Percentiles rank a stretch among this genome's conserved stretches.
phyloP scores from a whole-genome alignment of 805 yeast genomes.

The Saccharomycopsis guyanensis region DNA sequence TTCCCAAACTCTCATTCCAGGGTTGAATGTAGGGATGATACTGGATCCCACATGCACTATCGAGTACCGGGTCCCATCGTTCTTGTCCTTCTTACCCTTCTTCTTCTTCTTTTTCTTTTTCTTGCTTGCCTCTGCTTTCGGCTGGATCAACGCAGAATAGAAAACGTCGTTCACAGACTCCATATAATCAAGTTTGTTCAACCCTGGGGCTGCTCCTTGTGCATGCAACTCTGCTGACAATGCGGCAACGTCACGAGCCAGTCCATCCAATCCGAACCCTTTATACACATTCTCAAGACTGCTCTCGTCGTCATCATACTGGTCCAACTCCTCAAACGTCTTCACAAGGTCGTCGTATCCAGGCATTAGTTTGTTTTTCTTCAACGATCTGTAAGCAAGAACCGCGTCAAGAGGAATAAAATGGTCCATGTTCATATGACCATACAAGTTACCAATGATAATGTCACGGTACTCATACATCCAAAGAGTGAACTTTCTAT shows the following conservation, averaged over 20 bases:
- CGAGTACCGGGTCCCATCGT: slow-evolving; percentile 42
- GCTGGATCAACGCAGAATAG: slow-evolving; percentile 5
- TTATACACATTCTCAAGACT: slow-evolving; percentile 25
- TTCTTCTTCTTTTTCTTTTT: slow-evolving; percentile 22
- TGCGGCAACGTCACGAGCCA: slow-evolving; percentile 25
- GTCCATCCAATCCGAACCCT: slow-evolving; percentile 22
- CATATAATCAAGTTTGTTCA: slow-evolving; percentile 59
- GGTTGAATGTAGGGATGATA: slow-evolving; percentile 78
- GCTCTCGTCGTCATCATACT: slow-evolving; percentile 15
- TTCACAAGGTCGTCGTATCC: slow-evolving; percentile 28
- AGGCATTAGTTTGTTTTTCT: slow-evolving; percentile 21
- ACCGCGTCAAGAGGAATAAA: slow-evolving; percentile 69
- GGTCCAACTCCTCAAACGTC: slow-evolving; percentile 19
- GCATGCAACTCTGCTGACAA: slow-evolving; percentile 32
- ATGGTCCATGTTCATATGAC: slow-evolving; percentile 89
- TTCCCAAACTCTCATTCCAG: slow-evolving; percentile 81
- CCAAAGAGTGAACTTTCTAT: slow-evolving; percentile 74
- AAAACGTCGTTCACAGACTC: slow-evolving; percentile 43
- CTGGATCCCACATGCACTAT: slow-evolving; percentile 66
- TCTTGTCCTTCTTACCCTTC: slow-evolving; percentile 21
- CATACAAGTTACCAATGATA: slow-evolving; percentile 75
- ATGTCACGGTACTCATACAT: slow-evolving; percentile 75
- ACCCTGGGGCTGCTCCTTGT: slow-evolving; percentile 56
- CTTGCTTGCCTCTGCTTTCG: background rate
- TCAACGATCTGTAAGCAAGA: slow-evolving; percentile 47